A percentile compares a stretch with the other conserved stretches of the same genome.
phyloP scores from a whole-genome alignment of 2,329 filamentous ascomycete genomes.

The Stemphylium vesicarium region DNA sequence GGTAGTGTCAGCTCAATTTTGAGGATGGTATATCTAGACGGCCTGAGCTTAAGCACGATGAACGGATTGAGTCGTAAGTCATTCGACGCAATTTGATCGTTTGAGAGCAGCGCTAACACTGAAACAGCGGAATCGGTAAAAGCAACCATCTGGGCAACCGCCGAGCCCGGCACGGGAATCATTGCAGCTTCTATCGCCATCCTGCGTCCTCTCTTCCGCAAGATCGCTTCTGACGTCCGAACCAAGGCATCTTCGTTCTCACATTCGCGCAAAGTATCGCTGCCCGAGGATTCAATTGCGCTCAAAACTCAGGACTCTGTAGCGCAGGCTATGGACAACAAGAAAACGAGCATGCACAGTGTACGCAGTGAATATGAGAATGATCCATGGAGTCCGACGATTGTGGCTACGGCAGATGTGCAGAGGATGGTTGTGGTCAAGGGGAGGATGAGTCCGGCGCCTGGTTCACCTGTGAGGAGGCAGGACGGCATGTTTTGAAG shows the following conservation, averaged over 20 bases:
- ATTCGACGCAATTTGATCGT: neutral
- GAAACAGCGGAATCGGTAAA: constrained; percentile 42
- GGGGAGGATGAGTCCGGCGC: constrained; percentile 9
- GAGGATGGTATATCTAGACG: constrained; percentile 42
- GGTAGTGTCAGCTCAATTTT: constrained; percentile 42
- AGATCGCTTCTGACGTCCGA: constrained; percentile 29
- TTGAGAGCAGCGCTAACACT: constrained; percentile 7
- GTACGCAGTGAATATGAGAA: constrained; percentile 1
- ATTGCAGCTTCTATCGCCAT: constrained; percentile 57
- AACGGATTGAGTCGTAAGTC: constrained; percentile 20
- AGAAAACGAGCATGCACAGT: constrained; percentile 15
- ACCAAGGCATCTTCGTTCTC: constrained; percentile 22
- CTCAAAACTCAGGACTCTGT: constrained; percentile 18
- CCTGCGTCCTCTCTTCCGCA: constrained; percentile 53
- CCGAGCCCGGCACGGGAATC: constrained; percentile 59
- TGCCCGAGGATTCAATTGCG: constrained; percentile 17
- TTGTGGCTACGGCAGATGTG: constrained; percentile 21
- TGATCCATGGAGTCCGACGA: constrained; percentile 30
- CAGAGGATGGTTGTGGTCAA: constrained; percentile 21
- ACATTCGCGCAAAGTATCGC: constrained; percentile 15
- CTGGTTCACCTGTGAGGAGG: neutral
- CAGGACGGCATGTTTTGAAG: neutral
- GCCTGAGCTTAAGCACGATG: constrained; percentile 22
- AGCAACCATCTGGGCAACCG: constrained; percentile 55
- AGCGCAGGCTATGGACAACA: constrained; percentile 8